Evolutionary conservation across 306 rosid species (phyloP).

Genomic region (Arachis hypogaea): DNA sequence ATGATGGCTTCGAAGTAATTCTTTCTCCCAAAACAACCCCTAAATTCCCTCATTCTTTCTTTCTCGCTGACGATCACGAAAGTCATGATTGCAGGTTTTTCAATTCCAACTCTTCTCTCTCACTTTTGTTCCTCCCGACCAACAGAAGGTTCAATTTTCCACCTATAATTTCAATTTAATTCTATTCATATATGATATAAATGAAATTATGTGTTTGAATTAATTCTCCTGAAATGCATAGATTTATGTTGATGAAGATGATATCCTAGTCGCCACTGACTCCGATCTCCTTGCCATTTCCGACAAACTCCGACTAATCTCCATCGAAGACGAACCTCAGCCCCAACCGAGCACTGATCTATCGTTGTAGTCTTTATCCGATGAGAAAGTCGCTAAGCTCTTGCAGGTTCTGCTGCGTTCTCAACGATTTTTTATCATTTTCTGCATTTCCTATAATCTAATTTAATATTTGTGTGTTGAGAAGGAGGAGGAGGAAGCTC

Average conservation of each 20-base stretch:
- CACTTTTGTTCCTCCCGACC: conserved; percentile 67
- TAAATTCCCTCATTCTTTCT: background rate
- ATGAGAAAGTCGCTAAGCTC: conserved; percentile 73
- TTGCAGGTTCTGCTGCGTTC: conserved; percentile 58
- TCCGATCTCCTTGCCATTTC: conserved; percentile 62
- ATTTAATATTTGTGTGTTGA: background rate
- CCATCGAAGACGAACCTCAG: conserved; percentile 43
- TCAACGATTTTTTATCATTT: background rate
- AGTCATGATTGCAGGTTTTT: conserved; percentile 51
- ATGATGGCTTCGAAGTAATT: conserved; percentile 71
- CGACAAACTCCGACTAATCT: conserved; percentile 64
- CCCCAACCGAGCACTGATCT: conserved; percentile 39
- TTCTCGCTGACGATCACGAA: background rate
- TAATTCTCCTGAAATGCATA: conserved; percentile 17
- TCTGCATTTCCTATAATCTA: background rate
- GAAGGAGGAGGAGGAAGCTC: conserved; percentile 77
- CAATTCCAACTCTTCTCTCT: conserved; percentile 78
- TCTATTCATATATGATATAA: background rate
- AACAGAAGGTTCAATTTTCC: conserved; percentile 59
- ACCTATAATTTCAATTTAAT: background rate
- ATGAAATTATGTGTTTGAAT: background rate
- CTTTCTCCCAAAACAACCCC: too few relatives aligned
- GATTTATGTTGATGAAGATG: conserved; percentile 52
- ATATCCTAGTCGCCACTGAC: conserved; percentile 51
- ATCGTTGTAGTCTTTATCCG: conserved; percentile 43